Base-by-base conservation (phyloP, 352 stramenopile species). In the Globisporangium emineosum region DNA sequence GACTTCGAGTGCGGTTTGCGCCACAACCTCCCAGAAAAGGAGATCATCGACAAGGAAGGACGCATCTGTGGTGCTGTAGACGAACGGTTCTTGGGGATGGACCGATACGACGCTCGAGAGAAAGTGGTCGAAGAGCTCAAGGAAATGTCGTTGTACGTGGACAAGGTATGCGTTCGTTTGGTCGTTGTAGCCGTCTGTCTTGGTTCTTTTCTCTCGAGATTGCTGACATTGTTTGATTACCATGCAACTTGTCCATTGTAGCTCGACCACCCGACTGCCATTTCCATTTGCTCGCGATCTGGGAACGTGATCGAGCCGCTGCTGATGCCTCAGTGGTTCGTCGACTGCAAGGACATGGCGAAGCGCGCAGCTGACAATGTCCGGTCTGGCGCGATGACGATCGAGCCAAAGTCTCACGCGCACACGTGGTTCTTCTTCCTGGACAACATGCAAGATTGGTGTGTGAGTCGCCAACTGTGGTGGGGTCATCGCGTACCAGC, bases 401-500 rank as follows among this genome's bases (percentile, higher is more conserved):
- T 99, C 60, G 72, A 99, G 67, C 98, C 98, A 10, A 84, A 90
- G 52, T 86, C 92, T 29, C 96, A 99, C 67, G 66, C 71, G 23
- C 79, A 90, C 69, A 99, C 96, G 45, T 99, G 96, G 96, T 99
- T 98, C 74, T 90, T 93, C 66, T 99, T 98, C 83, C 76, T 99
- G 25, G 97, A 99, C 63, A 99, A 99, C 73, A 99, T 99, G 69
- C 90, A 97, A 30, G 97, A 99, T 79, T 99, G 98, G 98, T 99
- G 98, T 67, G 84, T 99, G 51, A 99, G 93, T 72, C 91, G 98
- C 17, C 98, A 99, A 76, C 86, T 99, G 2, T 99, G 98, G 98
- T 99, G 98, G 98, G 98, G 98, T 29, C 98, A 99, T 76, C 97
- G 98, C 51, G 99, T 99, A 62, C 98, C 98, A 8, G 98, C 98